A percentile compares a stretch with the other conserved stretches of the same genome.
Conservation (phyloP, 345 rosid species). For the Lagerstroemia speciosa region DNA sequence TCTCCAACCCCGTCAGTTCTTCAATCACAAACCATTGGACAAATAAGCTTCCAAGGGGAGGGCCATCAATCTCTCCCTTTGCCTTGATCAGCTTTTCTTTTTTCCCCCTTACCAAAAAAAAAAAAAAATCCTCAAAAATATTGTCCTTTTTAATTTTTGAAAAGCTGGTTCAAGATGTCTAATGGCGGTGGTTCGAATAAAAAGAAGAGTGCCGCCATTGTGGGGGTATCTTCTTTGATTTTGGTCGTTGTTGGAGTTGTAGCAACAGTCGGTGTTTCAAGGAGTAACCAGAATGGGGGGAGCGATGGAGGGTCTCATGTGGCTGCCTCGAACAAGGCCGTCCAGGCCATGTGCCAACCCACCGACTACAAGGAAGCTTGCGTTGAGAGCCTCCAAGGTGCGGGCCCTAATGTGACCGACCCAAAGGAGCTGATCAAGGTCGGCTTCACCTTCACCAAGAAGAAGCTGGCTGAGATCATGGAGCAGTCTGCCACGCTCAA, state of each 20-base stretch:
- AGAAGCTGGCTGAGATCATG: constrained; percentile 13
- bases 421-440: constrained; percentile 30
- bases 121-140: background rate
- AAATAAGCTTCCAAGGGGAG: background rate
- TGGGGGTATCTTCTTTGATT: constrained; percentile 38
- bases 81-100: background rate
- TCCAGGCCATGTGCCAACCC: constrained; percentile 30
- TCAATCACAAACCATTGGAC: background rate
- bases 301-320: no score
- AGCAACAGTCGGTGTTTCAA: constrained; percentile 28
- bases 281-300: background rate
- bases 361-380: constrained; percentile 25
- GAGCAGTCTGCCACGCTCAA: constrained; percentile 13
- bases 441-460: constrained; percentile 22
- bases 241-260: constrained; percentile 23
- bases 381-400: constrained; percentile 17
- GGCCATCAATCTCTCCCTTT: background rate
- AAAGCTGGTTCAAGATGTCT: constrained; percentile 2
- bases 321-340: constrained; percentile 24
- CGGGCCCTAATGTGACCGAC: constrained; percentile 23
- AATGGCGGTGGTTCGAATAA: constrained; percentile 5
- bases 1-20: background rate
- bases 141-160: background rate
- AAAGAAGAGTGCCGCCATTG: constrained; percentile 32
- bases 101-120: background rate